Percentiles rank a stretch among this genome's conserved stretches.
Evolutionary conservation across 176 grass and related monocot species (phyloP).

Genomic region (Puccinellia tenuiflora): DNA sequence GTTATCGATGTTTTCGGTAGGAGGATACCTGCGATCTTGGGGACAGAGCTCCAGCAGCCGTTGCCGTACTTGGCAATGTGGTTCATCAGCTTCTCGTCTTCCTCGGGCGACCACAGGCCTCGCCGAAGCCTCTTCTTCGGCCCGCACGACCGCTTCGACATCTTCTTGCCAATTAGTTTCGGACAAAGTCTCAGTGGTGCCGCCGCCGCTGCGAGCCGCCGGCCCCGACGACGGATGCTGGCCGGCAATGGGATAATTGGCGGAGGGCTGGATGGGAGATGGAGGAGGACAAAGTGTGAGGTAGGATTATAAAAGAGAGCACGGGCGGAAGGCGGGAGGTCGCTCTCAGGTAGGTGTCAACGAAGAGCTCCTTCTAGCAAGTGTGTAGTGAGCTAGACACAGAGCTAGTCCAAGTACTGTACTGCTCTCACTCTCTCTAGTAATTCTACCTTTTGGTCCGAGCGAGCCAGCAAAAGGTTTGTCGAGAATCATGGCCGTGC

Average conservation of each 20-base stretch:
- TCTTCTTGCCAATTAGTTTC: too few relatives aligned
- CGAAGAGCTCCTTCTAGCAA: neutral
- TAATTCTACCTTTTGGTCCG: too few relatives aligned
- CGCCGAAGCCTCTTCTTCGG: slow-evolving; percentile 65
- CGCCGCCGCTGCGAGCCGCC: too few relatives aligned
- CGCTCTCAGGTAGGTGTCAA: slow-evolving; percentile 47
- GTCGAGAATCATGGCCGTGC: neutral
- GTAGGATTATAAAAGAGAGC: slow-evolving; percentile 27
- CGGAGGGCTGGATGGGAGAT: neutral
- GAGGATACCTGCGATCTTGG: slow-evolving; percentile 62
- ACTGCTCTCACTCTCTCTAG: neutral
- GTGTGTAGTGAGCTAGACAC: too few relatives aligned
- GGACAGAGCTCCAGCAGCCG: slow-evolving; percentile 68
- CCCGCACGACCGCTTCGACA: slow-evolving; percentile 40
- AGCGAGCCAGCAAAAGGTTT: too few relatives aligned
- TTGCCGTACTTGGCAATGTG: slow-evolving; percentile 70
- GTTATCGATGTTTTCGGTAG: neutral
- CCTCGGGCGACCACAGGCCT: slow-evolving; percentile 73
- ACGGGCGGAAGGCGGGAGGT: slow-evolving; percentile 21
- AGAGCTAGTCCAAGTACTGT: neutral
- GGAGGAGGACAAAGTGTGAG: slow-evolving; percentile 14
- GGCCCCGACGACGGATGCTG: neutral
- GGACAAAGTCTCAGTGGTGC: too few relatives aligned
- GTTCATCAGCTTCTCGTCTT: slow-evolving; percentile 72
- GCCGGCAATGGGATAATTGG: neutral